Evolutionary conservation across 2,329 filamentous ascomycete species (phyloP), one percentile per base, ranked within the genome.

Genomic region (Elsinoe ampelina): DNA sequence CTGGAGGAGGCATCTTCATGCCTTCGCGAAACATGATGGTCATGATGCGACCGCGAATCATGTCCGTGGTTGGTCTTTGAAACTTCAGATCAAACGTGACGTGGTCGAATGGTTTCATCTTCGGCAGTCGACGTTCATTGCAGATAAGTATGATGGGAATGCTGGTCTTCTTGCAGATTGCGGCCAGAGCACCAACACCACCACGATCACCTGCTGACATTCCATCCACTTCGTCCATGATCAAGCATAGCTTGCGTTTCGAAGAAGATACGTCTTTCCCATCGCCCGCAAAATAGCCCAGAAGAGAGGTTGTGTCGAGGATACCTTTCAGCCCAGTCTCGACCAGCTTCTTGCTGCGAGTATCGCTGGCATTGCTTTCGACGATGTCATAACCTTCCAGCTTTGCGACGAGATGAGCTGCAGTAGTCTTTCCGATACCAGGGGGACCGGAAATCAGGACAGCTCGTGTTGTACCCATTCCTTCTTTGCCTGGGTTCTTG

Each of bases 181-280:
- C 89, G 57, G 93, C 92, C 57, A 98, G 78, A 30, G 93, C 93
- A 52, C 91, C 93, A 48, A 98, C 93, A 70, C 93, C 93, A 62
- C 93, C 93, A 60, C 93, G 85, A 68, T 98, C 93, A 67, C 93
- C 93, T 35, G 89, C 91, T 60, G 92, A 97, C 93, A 98, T 97
- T 54, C 93, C 93, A 66, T 98, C 93, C 3, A 98, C 93, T 72
- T 98, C 93, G 64, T 98, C 93, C 93, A 98, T 97, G 72, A 98
- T 89, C 50, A 98, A 75, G 5, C 96, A 89, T 34, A 97, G 83
- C 64, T 96, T 96, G 76, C 95, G 95, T 76, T 93, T 97, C 13
- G 78, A 78, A 3, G 76, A 73, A 43, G 96, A 86, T 2, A 95
- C 84, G 58, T 85, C 80, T 71, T 93, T 88, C 20, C 87, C 87